Conservation (phyloP, 352 stramenopile genomes). For the Globisporangium iwayamae region DNA sequence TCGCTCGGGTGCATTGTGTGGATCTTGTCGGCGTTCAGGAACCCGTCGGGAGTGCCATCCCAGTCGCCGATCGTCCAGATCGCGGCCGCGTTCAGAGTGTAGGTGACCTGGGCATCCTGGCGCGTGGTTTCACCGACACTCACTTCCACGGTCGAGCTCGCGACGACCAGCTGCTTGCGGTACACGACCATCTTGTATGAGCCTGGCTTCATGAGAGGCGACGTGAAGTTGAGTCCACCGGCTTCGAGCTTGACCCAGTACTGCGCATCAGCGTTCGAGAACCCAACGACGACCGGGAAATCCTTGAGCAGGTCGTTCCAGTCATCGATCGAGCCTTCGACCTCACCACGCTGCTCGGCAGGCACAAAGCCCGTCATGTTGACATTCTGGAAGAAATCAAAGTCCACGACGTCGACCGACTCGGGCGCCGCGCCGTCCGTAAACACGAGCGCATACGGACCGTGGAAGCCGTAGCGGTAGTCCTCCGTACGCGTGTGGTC, state of each 20-base stretch:
- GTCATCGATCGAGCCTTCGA: constrained; percentile 35
- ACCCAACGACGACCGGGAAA: constrained; percentile 28
- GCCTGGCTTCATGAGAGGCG: constrained; percentile 40
- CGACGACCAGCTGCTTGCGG: constrained; percentile 50
- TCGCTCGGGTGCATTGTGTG: constrained; percentile 49
- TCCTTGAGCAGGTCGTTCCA: constrained; percentile 22
- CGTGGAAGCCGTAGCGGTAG: constrained; percentile 54
- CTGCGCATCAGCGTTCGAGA: constrained; percentile 35
- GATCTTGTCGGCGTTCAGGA: constrained; percentile 56
- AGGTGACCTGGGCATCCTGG: constrained; percentile 25
- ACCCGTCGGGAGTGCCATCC: constrained; percentile 47
- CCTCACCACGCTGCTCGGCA: constrained; percentile 25
- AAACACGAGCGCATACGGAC: constrained; percentile 41
- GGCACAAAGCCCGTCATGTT: constrained; percentile 34
- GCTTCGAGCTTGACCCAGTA: constrained; percentile 33
- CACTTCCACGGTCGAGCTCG: constrained; percentile 27
- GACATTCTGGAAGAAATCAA: constrained; percentile 41
- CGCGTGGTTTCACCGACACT: constrained; percentile 13
- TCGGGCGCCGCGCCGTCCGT: constrained; percentile 28
- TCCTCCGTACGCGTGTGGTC: constrained; percentile 52
- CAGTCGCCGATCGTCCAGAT: constrained; percentile 51
- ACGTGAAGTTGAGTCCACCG: constrained; percentile 25
- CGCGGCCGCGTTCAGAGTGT: constrained; percentile 17
- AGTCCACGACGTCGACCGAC: constrained; percentile 25
- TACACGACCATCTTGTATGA: constrained; percentile 53